Base-by-base conservation (phyloP, 441 rosid species). In the Erodium chrysanthum region DNA sequence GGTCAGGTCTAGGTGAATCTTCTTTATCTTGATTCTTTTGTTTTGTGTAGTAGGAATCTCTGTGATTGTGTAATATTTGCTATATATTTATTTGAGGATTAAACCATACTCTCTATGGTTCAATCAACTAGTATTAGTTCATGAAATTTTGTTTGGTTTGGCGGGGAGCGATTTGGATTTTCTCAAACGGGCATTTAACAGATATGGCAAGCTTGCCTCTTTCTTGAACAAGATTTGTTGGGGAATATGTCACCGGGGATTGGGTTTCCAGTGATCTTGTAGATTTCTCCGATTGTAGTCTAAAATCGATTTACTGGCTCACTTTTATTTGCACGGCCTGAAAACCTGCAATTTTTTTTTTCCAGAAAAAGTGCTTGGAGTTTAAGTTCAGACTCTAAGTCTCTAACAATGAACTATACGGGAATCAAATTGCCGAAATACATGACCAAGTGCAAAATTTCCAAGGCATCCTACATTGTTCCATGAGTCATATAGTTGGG, bases 151-250 rank as follows among this genome's bases (percentile, higher is more conserved):
- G 25, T 76, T 66, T 67, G 60, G 25, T 68, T 67, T 52, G 64
- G 56, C 86, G 80, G 86, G 81, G 75, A 65, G 17, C 14, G 20
- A 54, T 54, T 54, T 25, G 35, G 68, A 66, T 15, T 46, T 48
- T 31, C 22, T 23, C 65, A 75, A 50, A 40, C 35, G 40, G 37
- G 35, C 33, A 56, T 46, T 40, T 23, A 44, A 62, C 31, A 40
- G 79, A 68, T 66, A 71, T 54, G 11, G 14, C 23, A 20, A 18
- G 61, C 12, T 18, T 20, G 61, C 12, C 10, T 0, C 52, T 31
- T 54, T 0, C 52, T 31, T 54, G 25, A 7, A 31, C 58, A 22
- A 58, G 70, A 65, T 65, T 14, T 31, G 27, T 25, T 7, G 72
- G 37, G 20, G 60, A 71, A 68, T 68, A 29, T 29, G 17, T 60